phyloP scores from a whole-genome alignment of 257 asterid species.

The Solanum pimpinellifolium region DNA sequence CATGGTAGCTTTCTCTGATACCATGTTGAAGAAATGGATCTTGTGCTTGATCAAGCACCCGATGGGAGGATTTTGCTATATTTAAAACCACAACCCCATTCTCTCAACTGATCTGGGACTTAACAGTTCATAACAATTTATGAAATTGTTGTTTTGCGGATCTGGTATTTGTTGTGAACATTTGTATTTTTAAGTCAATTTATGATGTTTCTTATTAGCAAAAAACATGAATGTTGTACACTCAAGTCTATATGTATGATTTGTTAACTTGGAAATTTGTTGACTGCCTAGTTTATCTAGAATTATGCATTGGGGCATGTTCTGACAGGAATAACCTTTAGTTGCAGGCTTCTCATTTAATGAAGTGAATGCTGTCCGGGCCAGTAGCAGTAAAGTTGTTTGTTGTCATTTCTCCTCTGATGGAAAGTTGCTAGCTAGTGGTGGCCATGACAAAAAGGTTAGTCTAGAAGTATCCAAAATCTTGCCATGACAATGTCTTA shows the following conservation, averaged over 20 bases:
- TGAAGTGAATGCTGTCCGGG: slow-evolving; percentile 64
- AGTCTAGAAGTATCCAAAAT: not conserved
- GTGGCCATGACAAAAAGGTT: slow-evolving; percentile 98
- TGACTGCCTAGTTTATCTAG: not conserved
- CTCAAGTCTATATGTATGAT: not conserved
- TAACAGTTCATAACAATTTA: not conserved
- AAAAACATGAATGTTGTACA: not conserved
- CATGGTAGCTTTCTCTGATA: not conserved
- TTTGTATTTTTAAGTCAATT: not conserved
- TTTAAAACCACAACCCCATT: not conserved
- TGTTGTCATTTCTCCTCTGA: slow-evolving; percentile 98
- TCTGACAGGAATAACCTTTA: slow-evolving; percentile 4
- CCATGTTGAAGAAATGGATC: not conserved
- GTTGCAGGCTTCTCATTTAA: slow-evolving; percentile 66
- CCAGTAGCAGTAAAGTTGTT: slow-evolving; percentile 67
- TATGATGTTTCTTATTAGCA: not conserved
- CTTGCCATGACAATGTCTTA: not conserved
- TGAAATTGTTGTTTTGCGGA: not conserved
- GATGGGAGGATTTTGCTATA: not conserved
- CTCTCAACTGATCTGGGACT: not conserved
- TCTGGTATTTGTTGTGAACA: not conserved
- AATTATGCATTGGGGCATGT: not conserved
- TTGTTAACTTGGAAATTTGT: not conserved
- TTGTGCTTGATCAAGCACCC: not conserved
- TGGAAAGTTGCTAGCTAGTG: slow-evolving; percentile 92